phyloP scores from a whole-genome alignment of 768 basidiomycete genomes.

The Tricholoma terreum region DNA sequence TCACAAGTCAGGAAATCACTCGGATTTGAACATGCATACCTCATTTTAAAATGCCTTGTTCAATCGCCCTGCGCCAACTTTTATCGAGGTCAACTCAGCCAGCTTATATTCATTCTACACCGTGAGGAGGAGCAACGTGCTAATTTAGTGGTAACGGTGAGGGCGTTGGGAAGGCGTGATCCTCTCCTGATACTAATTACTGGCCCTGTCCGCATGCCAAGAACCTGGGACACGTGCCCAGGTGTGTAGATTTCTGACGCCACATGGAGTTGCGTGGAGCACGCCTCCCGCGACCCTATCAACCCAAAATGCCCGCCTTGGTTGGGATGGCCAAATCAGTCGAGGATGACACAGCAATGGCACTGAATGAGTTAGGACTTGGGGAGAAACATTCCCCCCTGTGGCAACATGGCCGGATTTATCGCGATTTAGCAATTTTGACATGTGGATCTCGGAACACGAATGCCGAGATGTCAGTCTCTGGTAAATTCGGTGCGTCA shows the following conservation, averaged over 20 bases:
- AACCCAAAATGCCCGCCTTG: background rate
- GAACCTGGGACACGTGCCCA: background rate
- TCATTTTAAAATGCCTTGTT: too few species aligned
- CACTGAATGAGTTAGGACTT: conserved; percentile 1
- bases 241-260: background rate
- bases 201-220: background rate
- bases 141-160: too few species aligned
- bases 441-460: background rate
- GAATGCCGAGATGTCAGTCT: background rate
- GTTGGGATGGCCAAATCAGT: background rate
- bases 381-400: background rate
- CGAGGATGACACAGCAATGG: background rate
- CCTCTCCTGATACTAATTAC: background rate
- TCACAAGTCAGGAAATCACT: too few species aligned
- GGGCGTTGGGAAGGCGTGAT: too few species aligned
- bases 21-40: too few species aligned
- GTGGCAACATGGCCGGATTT: background rate
- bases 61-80: too few species aligned
- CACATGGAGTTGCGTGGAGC: background rate
- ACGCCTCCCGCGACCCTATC: background rate
- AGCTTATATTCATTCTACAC: too few species aligned
- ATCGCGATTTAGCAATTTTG: background rate
- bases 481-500: background rate
- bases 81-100: too few species aligned
- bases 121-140: too few species aligned